These are phyloP conservation scores for Tillandsia fasciculata DNA, from an alignment of 176 grass and related monocot genomes.

Conservation along the genomic window DNA sequence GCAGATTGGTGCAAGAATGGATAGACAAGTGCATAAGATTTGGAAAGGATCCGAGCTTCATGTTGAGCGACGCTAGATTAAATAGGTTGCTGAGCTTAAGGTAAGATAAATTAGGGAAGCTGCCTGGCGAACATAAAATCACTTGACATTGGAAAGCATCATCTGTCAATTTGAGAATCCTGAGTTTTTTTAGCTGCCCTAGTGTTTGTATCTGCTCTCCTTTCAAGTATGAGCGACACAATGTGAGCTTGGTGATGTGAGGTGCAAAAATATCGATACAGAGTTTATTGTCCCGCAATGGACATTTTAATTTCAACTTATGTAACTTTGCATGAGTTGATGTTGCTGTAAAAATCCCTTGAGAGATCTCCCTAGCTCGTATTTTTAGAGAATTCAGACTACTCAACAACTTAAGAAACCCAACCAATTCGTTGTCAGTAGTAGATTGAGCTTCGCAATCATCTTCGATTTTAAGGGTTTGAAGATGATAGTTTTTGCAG, in stretches of 20 bases:
- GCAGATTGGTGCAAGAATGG: background rate
- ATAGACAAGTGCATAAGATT: background rate
- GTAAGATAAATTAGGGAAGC: background rate
- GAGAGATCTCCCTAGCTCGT: background rate
- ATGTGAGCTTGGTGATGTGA: background rate
- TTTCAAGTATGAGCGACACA: background rate
- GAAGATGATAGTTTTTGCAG: background rate
- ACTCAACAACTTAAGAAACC: background rate
- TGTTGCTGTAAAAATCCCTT: background rate
- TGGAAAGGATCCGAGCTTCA: background rate
- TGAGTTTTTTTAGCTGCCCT: background rate
- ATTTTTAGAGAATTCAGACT: background rate
- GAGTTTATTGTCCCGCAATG: background rate
- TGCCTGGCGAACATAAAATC: background rate
- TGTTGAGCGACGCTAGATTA: background rate
- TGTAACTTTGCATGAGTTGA: background rate
- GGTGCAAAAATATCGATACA: background rate
- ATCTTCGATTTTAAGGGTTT: background rate
- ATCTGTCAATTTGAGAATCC: background rate
- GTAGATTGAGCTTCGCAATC: background rate
- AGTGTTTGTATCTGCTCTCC: background rate
- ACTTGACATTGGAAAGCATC: background rate
- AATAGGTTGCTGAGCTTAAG: background rate
- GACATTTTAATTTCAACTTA: background rate
- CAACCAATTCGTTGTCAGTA: background rate